Conservation (phyloP, 2,329 filamentous ascomycete genomes). For the Diaporthe nobilis region DNA sequence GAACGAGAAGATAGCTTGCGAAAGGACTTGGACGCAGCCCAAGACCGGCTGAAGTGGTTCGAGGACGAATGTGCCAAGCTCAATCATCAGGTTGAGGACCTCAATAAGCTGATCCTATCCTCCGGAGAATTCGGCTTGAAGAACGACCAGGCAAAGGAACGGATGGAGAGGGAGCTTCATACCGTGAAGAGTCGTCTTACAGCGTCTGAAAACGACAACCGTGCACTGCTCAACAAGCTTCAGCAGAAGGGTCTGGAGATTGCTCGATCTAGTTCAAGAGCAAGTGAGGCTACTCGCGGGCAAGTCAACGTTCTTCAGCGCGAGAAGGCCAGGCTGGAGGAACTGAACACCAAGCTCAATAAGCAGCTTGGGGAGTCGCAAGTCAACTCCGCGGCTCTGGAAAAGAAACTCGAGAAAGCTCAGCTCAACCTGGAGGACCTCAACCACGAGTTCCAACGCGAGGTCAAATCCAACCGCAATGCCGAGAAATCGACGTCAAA, state of each 20-base stretch:
- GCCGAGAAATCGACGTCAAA: constrained; percentile 90
- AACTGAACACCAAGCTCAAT: constrained; percentile 83
- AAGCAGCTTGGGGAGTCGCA: constrained; percentile 91
- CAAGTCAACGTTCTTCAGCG: constrained; percentile 83
- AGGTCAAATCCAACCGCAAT: constrained; percentile 90
- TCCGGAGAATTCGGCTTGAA: constrained; percentile 91
- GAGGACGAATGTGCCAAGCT: constrained; percentile 85
- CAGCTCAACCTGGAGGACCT: constrained; percentile 90
- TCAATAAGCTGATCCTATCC: constrained; percentile 89
- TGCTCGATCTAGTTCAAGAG: constrained; percentile 88
- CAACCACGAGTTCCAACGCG: constrained; percentile 90
- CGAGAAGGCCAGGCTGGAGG: constrained; percentile 87
- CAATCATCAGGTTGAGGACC: constrained; percentile 83
- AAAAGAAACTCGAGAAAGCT: constrained; percentile 96
- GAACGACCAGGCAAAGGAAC: constrained; percentile 94
- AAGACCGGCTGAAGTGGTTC: constrained; percentile 81
- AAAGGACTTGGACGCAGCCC: constrained; percentile 84
- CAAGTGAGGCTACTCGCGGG: constrained; percentile 84
- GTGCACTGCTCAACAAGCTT: constrained; percentile 93
- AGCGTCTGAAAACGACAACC: constrained; percentile 97
- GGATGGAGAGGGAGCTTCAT: constrained; percentile 89
- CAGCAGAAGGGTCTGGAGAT: constrained; percentile 98
- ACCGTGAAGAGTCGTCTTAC: constrained; percentile 91
- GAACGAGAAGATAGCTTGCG: constrained; percentile 85
- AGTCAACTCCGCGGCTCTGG: constrained; percentile 83